phyloP scores from a whole-genome alignment of 1,139 yeast genomes.

The Yamadazyma triangularis region DNA sequence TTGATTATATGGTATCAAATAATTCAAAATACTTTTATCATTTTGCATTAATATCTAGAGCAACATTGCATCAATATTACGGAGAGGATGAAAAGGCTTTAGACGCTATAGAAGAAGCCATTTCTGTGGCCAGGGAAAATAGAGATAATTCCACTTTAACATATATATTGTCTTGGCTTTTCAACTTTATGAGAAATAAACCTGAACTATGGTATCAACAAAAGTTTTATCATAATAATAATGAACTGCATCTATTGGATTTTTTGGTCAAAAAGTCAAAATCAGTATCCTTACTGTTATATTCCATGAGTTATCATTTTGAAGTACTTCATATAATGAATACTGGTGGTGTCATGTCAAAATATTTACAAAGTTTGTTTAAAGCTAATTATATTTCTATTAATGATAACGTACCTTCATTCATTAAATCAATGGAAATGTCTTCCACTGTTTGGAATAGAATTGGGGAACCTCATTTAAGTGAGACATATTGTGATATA shows the following conservation, averaged over 20 bases:
- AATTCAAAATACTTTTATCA: constrained; percentile 67
- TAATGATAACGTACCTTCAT: constrained; percentile 32
- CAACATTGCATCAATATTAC: constrained; percentile 73
- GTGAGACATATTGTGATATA: constrained; percentile 43
- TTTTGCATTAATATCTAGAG: constrained; percentile 75
- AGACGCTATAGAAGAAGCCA: constrained; percentile 81
- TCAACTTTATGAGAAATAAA: constrained; percentile 61
- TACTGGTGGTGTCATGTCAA: constrained; percentile 44
- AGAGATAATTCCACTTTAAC: constrained; percentile 72
- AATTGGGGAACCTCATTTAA: constrained; percentile 43
- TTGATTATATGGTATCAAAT: constrained; percentile 79
- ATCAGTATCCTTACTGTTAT: constrained; percentile 47
- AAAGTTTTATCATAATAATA: constrained; percentile 36
- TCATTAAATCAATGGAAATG: constrained; percentile 44
- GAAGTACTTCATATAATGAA: constrained; percentile 52
- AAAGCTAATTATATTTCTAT: constrained; percentile 53
- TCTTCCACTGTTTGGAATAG: constrained; percentile 49
- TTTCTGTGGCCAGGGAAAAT: constrained; percentile 82
- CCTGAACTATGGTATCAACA: constrained; percentile 52
- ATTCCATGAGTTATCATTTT: constrained; percentile 56
- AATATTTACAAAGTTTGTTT: constrained; percentile 48
- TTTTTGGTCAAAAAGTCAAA: constrained; percentile 58
- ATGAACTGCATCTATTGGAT: constrained; percentile 57
- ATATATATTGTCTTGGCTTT: constrained; percentile 76
- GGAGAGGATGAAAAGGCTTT: constrained; percentile 73